These are phyloP conservation scores for Odonthalia washingtoniensis DNA, from an alignment of 31 red algal species.

Conservation along the genomic window DNA sequence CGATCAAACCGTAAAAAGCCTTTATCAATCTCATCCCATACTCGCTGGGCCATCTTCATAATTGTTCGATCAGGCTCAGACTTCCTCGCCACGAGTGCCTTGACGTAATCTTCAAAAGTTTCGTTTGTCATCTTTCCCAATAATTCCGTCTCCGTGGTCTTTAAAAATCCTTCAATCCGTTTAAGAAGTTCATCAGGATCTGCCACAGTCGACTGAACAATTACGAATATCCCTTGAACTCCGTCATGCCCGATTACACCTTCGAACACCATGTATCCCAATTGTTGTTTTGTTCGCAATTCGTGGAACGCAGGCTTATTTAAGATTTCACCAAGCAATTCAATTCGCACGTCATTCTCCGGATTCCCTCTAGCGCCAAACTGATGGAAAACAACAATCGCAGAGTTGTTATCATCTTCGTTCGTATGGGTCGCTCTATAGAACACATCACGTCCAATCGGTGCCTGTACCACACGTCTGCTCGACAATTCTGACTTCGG, in stretches of 20 bases:
- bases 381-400: constrained; percentile 76
- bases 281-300: constrained; percentile 89
- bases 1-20: constrained; percentile 67
- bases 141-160: constrained; percentile 29
- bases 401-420: constrained; percentile 84
- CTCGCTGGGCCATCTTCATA: constrained; percentile 39
- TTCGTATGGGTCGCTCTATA: constrained; percentile 55
- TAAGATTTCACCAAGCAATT: constrained; percentile 78
- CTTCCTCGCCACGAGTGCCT: constrained; percentile 61
- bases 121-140: constrained; percentile 61
- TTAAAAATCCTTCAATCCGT: constrained; percentile 81
- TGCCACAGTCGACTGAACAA: constrained; percentile 87
- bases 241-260: constrained; percentile 48
- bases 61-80: constrained; percentile 73
- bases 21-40: constrained; percentile 59
- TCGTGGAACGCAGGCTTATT: constrained; percentile 86
- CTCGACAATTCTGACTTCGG: constrained; percentile 47
- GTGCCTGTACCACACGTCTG: constrained; percentile 73
- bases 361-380: constrained; percentile 62
- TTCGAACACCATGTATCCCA: constrained; percentile 91
- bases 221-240: constrained; percentile 62
- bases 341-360: constrained; percentile 61
- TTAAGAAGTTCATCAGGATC: constrained; percentile 71
- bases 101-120: constrained; percentile 70
- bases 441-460: constrained; percentile 47